A percentile compares a stretch with the other conserved stretches of the same genome.
Evolutionary conservation across 2,329 filamentous ascomycete genomes (phyloP).

Genomic region (Lecanicillium sp.): DNA sequence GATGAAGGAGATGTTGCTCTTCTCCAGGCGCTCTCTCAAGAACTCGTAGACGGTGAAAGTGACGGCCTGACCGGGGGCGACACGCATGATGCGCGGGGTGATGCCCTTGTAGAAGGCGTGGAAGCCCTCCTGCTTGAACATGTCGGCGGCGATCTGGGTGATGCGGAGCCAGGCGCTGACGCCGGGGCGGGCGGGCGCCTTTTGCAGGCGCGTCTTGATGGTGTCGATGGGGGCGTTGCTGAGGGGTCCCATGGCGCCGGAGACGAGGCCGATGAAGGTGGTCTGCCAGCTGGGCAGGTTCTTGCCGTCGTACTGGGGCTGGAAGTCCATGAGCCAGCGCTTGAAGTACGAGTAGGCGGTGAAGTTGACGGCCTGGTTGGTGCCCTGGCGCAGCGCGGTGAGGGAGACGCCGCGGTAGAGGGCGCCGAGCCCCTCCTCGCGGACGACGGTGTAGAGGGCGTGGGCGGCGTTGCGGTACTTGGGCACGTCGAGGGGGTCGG

Average conservation of each 20-base stretch:
- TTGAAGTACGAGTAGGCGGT: slow-evolving; percentile 96
- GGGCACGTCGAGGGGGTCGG: slow-evolving; percentile 89
- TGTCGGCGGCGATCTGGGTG: slow-evolving; percentile 67
- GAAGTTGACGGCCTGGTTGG: slow-evolving; percentile 98
- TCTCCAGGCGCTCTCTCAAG: slow-evolving; percentile 67
- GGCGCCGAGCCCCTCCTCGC: slow-evolving; percentile 81
- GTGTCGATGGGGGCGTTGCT: slow-evolving; percentile 98
- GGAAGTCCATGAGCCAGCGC: slow-evolving; percentile 63
- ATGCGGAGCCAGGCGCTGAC: slow-evolving; percentile 78
- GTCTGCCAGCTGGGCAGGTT: slow-evolving; percentile 85
- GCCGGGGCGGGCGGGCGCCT: slow-evolving; percentile 74
- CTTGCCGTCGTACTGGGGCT: slow-evolving; percentile 58
- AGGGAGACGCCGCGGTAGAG: slow-evolving; percentile 91
- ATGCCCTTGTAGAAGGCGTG: slow-evolving; percentile 99
- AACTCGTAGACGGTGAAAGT: slow-evolving; percentile 74
- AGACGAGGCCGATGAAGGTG: slow-evolving; percentile 81
- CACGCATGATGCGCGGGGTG: slow-evolving; percentile 93
- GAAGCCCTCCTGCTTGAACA: slow-evolving; percentile 91
- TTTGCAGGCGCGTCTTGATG: slow-evolving; percentile 95
- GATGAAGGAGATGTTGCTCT: slow-evolving; percentile 52
- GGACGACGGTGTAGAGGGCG: slow-evolving; percentile 77
- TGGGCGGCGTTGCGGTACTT: slow-evolving; percentile 95
- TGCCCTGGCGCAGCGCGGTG: slow-evolving; percentile 88
- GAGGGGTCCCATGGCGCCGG: slow-evolving; percentile 89
- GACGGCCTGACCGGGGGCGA: slow-evolving; percentile 86